Percentiles rank a stretch among this genome's conserved stretches.
These are phyloP conservation scores for Xylaria sp. DNA, from an alignment of 2,329 filamentous ascomycete genomes.

Conservation along the genomic window DNA sequence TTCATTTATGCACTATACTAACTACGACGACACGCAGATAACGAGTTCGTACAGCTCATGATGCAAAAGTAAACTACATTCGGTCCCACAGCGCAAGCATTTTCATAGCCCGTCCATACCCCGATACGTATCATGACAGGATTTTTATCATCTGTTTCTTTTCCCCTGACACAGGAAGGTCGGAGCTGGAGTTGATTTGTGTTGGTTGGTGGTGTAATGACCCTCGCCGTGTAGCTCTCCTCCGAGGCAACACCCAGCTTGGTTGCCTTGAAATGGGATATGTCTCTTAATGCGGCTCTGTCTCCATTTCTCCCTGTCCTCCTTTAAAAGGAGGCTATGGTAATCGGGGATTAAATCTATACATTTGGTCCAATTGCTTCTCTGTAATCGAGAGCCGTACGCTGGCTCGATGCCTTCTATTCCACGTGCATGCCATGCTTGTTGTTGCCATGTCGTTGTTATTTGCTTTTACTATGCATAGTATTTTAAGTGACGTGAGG, in stretches of 20 bases:
- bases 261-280: constrained; percentile 7
- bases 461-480: not conserved
- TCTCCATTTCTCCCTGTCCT: constrained; percentile 22
- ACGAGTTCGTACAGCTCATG: constrained; percentile 94
- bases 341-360: constrained; percentile 24
- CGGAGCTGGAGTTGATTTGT: constrained; percentile 31
- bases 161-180: constrained; percentile 25
- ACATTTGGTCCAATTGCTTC: not conserved
- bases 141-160: constrained; percentile 43
- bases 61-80: constrained; percentile 82
- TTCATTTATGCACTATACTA: constrained; percentile 35
- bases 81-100: constrained; percentile 39
- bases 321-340: constrained; percentile 19
- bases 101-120: constrained; percentile 44
- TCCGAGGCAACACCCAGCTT: constrained; percentile 10
- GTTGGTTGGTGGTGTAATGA: constrained; percentile 25
- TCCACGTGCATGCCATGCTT: constrained; percentile 1
- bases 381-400: not conserved
- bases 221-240: constrained; percentile 22
- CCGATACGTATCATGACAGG: constrained; percentile 44
- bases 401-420: not conserved
- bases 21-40: constrained; percentile 69
- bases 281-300: constrained; percentile 4
- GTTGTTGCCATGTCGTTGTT: not conserved
- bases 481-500: not conserved